Evolutionary conservation across 2,329 filamentous ascomycete genomes (phyloP).

Genomic region (Byssochlamys sp.): DNA sequence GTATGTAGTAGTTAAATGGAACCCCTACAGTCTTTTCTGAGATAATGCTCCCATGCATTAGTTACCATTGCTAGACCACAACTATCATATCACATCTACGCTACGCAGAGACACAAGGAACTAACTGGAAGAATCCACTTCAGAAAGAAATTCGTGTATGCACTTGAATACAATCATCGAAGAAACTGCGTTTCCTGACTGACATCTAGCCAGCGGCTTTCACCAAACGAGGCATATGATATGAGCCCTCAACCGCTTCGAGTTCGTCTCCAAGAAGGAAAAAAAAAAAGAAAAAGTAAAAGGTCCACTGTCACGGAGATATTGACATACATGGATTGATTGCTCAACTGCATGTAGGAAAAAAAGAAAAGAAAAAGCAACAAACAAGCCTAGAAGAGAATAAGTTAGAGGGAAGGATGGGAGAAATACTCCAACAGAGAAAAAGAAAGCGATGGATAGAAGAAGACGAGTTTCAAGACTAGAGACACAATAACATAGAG

Average conservation of each 20-base stretch:
- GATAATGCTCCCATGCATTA: too few species aligned
- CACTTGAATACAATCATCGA: neutral
- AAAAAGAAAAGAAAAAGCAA: neutral
- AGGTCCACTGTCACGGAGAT: neutral
- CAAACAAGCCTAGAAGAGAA: neutral
- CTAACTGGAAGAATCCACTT: too few species aligned
- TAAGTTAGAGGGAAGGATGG: neutral
- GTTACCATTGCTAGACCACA: too few species aligned
- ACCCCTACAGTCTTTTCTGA: too few species aligned
- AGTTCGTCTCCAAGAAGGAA: slow-evolving; percentile 12
- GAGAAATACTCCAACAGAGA: neutral
- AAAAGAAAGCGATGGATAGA: neutral
- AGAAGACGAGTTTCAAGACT: neutral
- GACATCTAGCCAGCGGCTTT: neutral
- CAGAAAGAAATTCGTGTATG: too few species aligned
- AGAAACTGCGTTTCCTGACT: neutral
- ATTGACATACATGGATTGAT: neutral
- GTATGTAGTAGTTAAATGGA: neutral
- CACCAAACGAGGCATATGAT: neutral
- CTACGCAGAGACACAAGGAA: too few species aligned
- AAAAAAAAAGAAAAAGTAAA: slow-evolving; percentile 4
- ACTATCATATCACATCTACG: too few species aligned
- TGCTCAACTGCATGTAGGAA: neutral
- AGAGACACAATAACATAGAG: neutral
- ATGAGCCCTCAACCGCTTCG: neutral